Evolutionary conservation across 192 early-diverging fungal genomes (phyloP), one percentile per base, ranked within the genome.

Genomic region (Coemansia biformis): DNA sequence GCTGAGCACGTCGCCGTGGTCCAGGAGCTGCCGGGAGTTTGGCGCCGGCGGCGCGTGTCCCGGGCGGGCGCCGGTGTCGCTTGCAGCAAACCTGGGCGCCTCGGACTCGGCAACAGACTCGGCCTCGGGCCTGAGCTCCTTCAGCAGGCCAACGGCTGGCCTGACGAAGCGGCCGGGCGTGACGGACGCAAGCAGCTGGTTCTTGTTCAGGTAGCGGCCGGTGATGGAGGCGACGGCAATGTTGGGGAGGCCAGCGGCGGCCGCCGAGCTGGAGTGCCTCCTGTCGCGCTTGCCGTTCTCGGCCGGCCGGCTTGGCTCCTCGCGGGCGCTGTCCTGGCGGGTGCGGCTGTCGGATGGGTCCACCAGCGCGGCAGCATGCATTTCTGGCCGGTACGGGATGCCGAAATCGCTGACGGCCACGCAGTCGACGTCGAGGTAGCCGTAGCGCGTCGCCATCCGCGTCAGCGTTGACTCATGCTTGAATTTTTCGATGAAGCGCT

Each of bases 371-470:
- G 3, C 29, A 5, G 29, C 28, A 0, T 24, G 13, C 38, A 48
- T 46, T 13, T 58, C 66, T 38, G 62, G 53, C 45, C 70, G 53
- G 21, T 58, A 54, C 15, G 63, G 55, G 17, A 84, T 66, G 14
- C 90, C 90, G 57, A 96, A 64, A 55, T 96, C 93, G 24, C 56
- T 45, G 13, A 86, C 78, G 16, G 77, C 82, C 38, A 93, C 82
- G 36, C 80, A 64, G 47, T 84, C 56, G 22, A 92, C 82, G 44
- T 87, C 83, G 34, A 89, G 65, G 57, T 86, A 93, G 29, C 80
- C 77, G 69, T 91, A 91, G 30, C 86, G 74, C 5, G 79, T 76
- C 8, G 83, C 81, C 43, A 93, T 81, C 13, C 79, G 59, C 14
- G 75, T 66, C 13, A 82, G 49, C 43, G 67, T 38, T 17, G 82